A percentile compares a stretch with the other conserved stretches of the same genome.
Conservation (phyloP, 306 rosid species). For the Prunus campanulata region DNA sequence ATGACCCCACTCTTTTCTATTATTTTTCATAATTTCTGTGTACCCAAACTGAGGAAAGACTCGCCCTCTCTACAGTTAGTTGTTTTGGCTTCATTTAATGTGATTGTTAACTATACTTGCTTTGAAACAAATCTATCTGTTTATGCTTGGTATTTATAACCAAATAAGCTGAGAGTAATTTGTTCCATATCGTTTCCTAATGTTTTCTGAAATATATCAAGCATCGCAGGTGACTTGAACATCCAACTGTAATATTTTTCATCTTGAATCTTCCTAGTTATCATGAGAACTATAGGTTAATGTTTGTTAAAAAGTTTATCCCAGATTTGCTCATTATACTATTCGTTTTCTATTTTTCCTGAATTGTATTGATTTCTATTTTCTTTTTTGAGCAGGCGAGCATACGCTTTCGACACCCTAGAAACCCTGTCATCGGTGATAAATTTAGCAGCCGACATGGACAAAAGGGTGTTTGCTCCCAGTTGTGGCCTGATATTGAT, state of each 20-base stretch:
- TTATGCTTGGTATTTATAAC: neutral
- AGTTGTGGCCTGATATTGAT: constrained; percentile 96
- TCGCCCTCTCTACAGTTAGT: neutral
- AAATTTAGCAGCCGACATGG: constrained; percentile 99
- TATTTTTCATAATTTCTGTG: no score
- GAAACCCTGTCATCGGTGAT: constrained; percentile 92
- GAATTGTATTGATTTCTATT: constrained; percentile 9
- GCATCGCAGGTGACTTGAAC: neutral
- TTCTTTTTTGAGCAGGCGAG: constrained; percentile 54
- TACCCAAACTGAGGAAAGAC: neutral
- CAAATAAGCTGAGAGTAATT: neutral
- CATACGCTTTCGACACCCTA: constrained; percentile 88
- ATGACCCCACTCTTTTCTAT: neutral
- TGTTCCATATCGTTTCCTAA: neutral
- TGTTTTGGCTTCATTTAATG: neutral
- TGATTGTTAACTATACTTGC: neutral
- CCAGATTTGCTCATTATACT: neutral
- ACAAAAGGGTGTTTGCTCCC: constrained; percentile 99
- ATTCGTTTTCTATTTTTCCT: neutral
- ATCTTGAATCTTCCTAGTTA: neutral
- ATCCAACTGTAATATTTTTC: neutral
- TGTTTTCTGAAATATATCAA: neutral
- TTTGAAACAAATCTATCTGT: neutral
- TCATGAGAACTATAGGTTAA: neutral
- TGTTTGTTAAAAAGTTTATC: neutral